phyloP scores from a whole-genome alignment of 2,329 filamentous ascomycete genomes.

The Alternaria dauci region DNA sequence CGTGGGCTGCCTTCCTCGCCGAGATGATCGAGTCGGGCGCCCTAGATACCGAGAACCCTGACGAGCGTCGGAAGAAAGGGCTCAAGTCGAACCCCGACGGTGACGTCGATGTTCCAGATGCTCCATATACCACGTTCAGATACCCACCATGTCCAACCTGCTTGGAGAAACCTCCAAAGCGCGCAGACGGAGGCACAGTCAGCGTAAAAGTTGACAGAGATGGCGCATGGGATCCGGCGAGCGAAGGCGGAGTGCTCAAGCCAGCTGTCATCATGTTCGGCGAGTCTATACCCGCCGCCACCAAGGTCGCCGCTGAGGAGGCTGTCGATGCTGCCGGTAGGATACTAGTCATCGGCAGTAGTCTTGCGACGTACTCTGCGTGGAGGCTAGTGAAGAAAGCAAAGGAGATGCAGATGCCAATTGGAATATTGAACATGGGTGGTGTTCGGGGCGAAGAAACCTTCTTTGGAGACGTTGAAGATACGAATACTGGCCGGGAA shows the following conservation, averaged over 20 bases:
- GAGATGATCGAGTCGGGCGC: conserved; percentile 78
- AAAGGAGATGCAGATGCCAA: conserved; percentile 81
- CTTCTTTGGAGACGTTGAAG: conserved; percentile 69
- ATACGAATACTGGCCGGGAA: conserved; percentile 46
- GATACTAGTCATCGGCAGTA: conserved; percentile 84
- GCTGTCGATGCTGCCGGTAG: conserved; percentile 77
- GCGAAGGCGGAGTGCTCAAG: conserved; percentile 79
- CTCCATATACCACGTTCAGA: conserved; percentile 87
- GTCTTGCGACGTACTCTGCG: conserved; percentile 92
- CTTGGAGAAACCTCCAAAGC: conserved; percentile 70
- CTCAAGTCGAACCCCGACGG: conserved; percentile 91
- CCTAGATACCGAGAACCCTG: conserved; percentile 77
- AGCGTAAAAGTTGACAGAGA: conserved; percentile 77
- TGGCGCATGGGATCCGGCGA: conserved; percentile 72
- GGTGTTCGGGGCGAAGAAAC: conserved; percentile 80
- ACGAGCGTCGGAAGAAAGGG: conserved; percentile 71
- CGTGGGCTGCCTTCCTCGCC: conserved; percentile 79
- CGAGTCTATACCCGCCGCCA: conserved; percentile 75
- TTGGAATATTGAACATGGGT: conserved; percentile 89
- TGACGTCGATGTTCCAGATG: conserved; percentile 87
- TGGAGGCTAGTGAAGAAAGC: conserved; percentile 89
- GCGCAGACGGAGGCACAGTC: conserved; percentile 57
- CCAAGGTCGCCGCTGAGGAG: conserved; percentile 79
- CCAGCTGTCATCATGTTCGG: conserved; percentile 97
- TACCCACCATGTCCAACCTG: conserved; percentile 91